phyloP scores from a whole-genome alignment of 805 yeast genomes.

The Ogataea henricii region DNA sequence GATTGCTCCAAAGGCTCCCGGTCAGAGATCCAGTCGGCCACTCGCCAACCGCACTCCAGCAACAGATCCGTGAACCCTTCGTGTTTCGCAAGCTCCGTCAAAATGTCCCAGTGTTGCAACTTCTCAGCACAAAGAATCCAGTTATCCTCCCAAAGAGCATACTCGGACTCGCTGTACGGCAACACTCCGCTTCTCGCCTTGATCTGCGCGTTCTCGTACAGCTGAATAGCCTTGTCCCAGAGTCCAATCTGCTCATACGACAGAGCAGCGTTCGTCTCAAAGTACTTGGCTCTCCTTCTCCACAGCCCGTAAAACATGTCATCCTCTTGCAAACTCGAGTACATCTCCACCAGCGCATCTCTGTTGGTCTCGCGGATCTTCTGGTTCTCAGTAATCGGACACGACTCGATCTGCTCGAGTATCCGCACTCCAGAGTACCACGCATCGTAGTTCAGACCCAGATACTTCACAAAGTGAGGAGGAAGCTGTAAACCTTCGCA shows the following conservation, averaged over 20 bases:
- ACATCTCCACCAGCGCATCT: constrained; percentile 89
- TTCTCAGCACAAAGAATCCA: constrained; percentile 98
- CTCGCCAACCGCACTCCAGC: constrained; percentile 99
- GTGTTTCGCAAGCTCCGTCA: constrained; percentile 94
- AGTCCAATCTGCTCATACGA: constrained; percentile 93
- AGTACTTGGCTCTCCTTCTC: constrained; percentile 94
- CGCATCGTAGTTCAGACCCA: constrained; percentile 83
- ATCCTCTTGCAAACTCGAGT: constrained; percentile 85
- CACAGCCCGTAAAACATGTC: constrained; percentile 98
- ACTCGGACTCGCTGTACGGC: constrained; percentile 94
- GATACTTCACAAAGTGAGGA: constrained; percentile 87
- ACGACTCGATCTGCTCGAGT: constrained; percentile 65
- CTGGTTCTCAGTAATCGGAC: constrained; percentile 54
- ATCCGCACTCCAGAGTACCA: constrained; percentile 89
- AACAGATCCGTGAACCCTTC: constrained; percentile 95
- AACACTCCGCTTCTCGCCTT: constrained; percentile 93
- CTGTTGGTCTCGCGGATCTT: constrained; percentile 81
- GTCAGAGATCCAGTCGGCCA: constrained; percentile 97
- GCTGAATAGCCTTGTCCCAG: constrained; percentile 91
- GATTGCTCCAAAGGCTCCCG: constrained; percentile 92
- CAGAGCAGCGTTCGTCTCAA: constrained; percentile 89
- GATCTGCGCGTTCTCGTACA: constrained; percentile 95
- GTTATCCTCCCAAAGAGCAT: constrained; percentile 96
- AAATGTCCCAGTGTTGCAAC: constrained; percentile 95
- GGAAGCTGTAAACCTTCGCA: constrained; percentile 80